phyloP scores from a whole-genome alignment of 1,284 basidiomycete genomes.

The Cystobasidium slooffiae region DNA sequence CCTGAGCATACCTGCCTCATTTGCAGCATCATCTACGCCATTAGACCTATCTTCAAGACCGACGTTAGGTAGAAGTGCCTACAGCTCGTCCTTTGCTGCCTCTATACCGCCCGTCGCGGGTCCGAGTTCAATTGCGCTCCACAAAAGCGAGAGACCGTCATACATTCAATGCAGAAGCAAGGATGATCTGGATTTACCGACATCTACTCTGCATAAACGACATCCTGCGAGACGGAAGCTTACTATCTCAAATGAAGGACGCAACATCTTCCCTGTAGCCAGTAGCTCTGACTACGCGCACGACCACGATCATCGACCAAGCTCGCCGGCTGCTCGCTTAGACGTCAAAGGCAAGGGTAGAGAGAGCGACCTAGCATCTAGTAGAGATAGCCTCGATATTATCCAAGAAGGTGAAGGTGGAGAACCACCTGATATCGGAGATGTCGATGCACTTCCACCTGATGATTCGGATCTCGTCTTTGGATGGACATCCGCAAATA shows the following conservation, averaged over 20 bases:
- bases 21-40: slow-evolving; percentile 62
- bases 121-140: not conserved
- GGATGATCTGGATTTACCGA: slow-evolving; percentile 41
- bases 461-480: slow-evolving; percentile 37
- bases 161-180: slow-evolving; percentile 9
- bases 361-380: slow-evolving; percentile 26
- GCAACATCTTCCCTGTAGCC: not conserved
- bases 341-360: slow-evolving; percentile 37
- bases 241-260: not conserved
- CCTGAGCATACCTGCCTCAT: slow-evolving; percentile 64
- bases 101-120: not conserved
- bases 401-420: slow-evolving; percentile 1
- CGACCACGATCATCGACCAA: slow-evolving; percentile 7
- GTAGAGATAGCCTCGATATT: not conserved
- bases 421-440: not conserved
- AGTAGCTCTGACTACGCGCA: not conserved
- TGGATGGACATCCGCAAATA: slow-evolving; percentile 32
- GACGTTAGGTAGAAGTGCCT: not conserved
- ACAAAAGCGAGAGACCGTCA: slow-evolving; percentile 1
- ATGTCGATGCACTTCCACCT: not conserved
- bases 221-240: slow-evolving; percentile 3
- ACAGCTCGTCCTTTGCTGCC: slow-evolving; percentile 14
- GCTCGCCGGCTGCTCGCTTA: not conserved
- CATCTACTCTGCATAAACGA: slow-evolving; percentile 3
- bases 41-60: not conserved